These are phyloP conservation scores for Thermomyces lanuginosus DNA, from an alignment of 2,329 filamentous ascomycete species.

Conservation along the genomic window DNA sequence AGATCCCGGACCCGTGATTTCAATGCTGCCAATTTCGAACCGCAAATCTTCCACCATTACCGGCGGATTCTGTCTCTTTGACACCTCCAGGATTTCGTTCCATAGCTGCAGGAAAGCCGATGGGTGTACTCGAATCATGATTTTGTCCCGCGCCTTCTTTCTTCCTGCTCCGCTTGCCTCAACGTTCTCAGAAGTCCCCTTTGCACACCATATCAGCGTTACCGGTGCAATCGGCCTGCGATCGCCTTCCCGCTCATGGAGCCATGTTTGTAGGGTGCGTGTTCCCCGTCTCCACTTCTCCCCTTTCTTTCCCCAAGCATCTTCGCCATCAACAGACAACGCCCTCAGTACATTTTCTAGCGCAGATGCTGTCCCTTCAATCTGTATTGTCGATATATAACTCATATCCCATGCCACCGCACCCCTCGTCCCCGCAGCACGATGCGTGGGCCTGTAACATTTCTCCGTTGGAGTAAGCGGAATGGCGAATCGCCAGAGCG, in stretches of 20 bases:
- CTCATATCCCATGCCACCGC: conserved; percentile 85
- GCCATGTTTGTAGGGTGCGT: conserved; percentile 41
- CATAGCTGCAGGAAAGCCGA: conserved; percentile 52
- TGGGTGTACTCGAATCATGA: conserved; percentile 67
- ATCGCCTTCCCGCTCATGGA: conserved; percentile 38
- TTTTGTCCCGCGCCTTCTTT: conserved; percentile 29
- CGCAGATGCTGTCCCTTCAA: conserved; percentile 51
- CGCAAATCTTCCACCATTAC: conserved; percentile 50
- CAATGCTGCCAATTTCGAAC: conserved; percentile 57
- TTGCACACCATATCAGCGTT: conserved; percentile 58
- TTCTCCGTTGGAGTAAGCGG: conserved; percentile 79
- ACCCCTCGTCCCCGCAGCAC: conserved; percentile 57
- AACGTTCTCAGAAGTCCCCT: conserved; percentile 10
- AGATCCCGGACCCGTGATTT: conserved; percentile 55
- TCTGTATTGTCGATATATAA: conserved; percentile 72
- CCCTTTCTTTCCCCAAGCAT: conserved; percentile 47
- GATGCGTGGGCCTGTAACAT: conserved; percentile 72
- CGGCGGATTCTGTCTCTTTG: conserved; percentile 45
- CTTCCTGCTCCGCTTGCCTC: conserved; percentile 9
- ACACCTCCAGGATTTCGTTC: conserved; percentile 42
- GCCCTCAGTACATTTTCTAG: conserved; percentile 50
- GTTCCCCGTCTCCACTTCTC: conserved; percentile 54
- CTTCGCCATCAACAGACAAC: conserved; percentile 43
- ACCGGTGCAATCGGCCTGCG: conserved; percentile 52
- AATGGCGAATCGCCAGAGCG: conserved; percentile 80